phyloP scores from a whole-genome alignment of 441 rosid genomes.

The Flueggea neowawraea region DNA sequence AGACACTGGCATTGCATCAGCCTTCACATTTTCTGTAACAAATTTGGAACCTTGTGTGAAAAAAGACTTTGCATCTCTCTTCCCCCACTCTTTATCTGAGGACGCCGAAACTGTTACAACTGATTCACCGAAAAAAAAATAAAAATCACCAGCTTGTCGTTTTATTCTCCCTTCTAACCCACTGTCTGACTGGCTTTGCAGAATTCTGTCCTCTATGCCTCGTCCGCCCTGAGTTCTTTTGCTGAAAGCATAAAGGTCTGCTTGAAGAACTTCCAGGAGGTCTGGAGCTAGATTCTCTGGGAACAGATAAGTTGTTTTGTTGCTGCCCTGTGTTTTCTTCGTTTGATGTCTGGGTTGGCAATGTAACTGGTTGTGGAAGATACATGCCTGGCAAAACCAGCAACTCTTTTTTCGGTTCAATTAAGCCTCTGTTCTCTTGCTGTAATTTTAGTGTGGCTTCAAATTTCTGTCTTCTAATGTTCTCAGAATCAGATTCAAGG shows the following conservation, averaged over 20 bases:
- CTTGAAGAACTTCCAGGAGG: slow-evolving; percentile 27
- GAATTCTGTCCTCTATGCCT: slow-evolving; percentile 22
- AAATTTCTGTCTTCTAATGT: slow-evolving; percentile 56
- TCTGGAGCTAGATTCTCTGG: slow-evolving; percentile 22
- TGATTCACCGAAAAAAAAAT: too few species aligned
- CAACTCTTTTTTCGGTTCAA: slow-evolving; percentile 53
- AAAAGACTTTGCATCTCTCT: too few species aligned
- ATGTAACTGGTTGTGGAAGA: slow-evolving; percentile 44
- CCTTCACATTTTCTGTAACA: not conserved
- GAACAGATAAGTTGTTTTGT: slow-evolving; percentile 17
- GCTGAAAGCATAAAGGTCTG: slow-evolving; percentile 28
- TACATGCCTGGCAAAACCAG: slow-evolving; percentile 63
- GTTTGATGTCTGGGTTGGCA: slow-evolving; percentile 17
- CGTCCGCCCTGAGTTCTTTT: slow-evolving; percentile 22
- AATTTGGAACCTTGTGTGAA: not conserved
- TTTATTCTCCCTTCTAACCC: slow-evolving; percentile 38
- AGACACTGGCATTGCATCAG: too few species aligned
- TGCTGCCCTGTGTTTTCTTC: slow-evolving; percentile 31
- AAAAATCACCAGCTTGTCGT: slow-evolving; percentile 16
- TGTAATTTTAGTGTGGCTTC: slow-evolving; percentile 56
- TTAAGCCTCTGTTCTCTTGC: slow-evolving; percentile 60
- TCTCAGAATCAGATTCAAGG: slow-evolving; percentile 52
- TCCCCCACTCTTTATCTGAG: too few species aligned
- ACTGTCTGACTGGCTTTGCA: slow-evolving; percentile 31
- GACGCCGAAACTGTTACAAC: too few species aligned